These are phyloP conservation scores for Aureobasidium sp. DNA, from an alignment of 2,329 filamentous ascomycete species.

Conservation along the genomic window DNA sequence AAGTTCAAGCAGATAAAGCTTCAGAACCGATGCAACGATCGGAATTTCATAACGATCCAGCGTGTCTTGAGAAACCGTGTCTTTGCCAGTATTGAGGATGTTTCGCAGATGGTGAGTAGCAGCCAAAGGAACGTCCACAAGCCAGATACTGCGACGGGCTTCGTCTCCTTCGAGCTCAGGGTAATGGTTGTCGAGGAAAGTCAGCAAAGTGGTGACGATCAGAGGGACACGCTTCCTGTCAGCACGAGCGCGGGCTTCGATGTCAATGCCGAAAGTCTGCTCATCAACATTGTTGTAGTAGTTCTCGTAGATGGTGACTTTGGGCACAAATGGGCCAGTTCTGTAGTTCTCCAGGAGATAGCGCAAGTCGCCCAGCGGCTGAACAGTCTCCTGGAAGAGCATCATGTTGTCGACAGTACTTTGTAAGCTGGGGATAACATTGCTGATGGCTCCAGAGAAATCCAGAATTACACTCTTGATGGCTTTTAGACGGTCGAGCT, in stretches of 20 bases:
- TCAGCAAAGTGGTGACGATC: slow-evolving; percentile 86
- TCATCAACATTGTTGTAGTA: slow-evolving; percentile 98
- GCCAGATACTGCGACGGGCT: slow-evolving; percentile 84
- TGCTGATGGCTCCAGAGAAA: slow-evolving; percentile 94
- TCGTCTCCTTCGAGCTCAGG: slow-evolving; percentile 96
- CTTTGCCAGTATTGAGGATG: slow-evolving; percentile 80
- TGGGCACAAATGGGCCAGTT: slow-evolving; percentile 86
- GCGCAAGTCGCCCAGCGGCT: slow-evolving; percentile 79
- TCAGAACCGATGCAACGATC: slow-evolving; percentile 84
- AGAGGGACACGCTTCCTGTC: slow-evolving; percentile 94
- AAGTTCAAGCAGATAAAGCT: slow-evolving; percentile 89
- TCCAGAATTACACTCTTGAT: slow-evolving; percentile 98
- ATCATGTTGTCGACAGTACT: slow-evolving; percentile 98
- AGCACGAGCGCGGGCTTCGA: slow-evolving; percentile 87
- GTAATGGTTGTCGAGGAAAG: slow-evolving; percentile 93
- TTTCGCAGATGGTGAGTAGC: slow-evolving; percentile 79
- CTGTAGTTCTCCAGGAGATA: slow-evolving; percentile 96
- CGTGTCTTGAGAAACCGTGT: slow-evolving; percentile 60
- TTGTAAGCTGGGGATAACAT: slow-evolving; percentile 93
- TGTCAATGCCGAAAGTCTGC: slow-evolving; percentile 94
- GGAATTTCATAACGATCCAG: slow-evolving; percentile 88
- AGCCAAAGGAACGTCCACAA: slow-evolving; percentile 79
- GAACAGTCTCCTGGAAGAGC: slow-evolving; percentile 98
- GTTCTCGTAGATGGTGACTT: slow-evolving; percentile 91
- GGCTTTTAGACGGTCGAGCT: slow-evolving; percentile 90